Evolutionary conservation across 768 basidiomycete genomes (phyloP).

Genomic region (Termitomyces sp.): DNA sequence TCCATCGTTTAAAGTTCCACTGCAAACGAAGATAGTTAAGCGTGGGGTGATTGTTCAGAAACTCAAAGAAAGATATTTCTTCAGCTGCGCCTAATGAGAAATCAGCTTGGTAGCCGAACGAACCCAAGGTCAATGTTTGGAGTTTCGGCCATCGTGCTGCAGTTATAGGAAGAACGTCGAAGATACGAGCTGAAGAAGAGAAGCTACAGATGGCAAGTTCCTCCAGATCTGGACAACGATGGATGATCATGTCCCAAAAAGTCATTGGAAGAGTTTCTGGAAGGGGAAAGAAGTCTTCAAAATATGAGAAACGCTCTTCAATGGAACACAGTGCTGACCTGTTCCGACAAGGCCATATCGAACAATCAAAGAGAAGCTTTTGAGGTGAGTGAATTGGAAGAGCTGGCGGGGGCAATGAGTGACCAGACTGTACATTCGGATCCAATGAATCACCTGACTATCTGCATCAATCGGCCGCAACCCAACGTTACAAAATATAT

Average conservation of each 20-base stretch:
- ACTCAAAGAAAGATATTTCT: conserved; percentile 23
- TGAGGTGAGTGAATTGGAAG: conserved; percentile 37
- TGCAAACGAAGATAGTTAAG: conserved; percentile 38
- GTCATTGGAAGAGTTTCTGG: conserved; percentile 32
- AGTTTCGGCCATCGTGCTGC: conserved; percentile 34
- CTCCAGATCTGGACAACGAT: conserved; percentile 40
- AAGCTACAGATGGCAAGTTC: conserved; percentile 46
- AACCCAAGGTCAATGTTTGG: conserved; percentile 39
- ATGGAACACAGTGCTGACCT: conserved; percentile 19
- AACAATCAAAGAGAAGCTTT: conserved; percentile 40
- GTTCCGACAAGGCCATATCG: conserved; percentile 36
- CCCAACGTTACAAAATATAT: conserved; percentile 41
- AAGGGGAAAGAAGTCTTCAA: conserved; percentile 30
- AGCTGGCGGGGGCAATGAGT: conserved; percentile 17
- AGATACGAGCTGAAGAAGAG: conserved; percentile 38
- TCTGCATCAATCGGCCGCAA: conserved; percentile 24
- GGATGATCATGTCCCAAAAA: conserved; percentile 44
- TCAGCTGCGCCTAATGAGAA: conserved; percentile 31
- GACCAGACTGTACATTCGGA: neutral
- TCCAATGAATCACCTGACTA: conserved; percentile 20
- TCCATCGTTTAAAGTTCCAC: conserved; percentile 48
- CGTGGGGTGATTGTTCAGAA: conserved; percentile 31
- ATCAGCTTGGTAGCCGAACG: conserved; percentile 43
- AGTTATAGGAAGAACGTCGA: conserved; percentile 35
- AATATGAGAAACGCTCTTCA: conserved; percentile 4